A percentile compares a stretch with the other conserved stretches of the same genome.
Conservation (phyloP, 192 early-diverging fungal genomes). For the Entomortierella parvispora region DNA sequence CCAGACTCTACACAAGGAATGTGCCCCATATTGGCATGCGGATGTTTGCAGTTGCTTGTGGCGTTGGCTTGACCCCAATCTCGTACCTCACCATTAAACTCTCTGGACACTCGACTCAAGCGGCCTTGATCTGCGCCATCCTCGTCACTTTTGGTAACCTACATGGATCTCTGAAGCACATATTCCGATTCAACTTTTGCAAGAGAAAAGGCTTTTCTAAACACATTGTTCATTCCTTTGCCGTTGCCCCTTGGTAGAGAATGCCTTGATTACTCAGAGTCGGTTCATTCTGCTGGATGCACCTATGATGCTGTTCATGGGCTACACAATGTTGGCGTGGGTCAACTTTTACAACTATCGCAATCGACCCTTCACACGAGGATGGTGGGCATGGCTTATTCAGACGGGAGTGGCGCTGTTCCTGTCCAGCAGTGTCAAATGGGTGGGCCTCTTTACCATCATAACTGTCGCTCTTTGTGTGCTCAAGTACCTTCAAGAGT, state of each 20-base stretch:
- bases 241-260: constrained; percentile 65
- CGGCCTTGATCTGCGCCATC: constrained; percentile 80
- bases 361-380: constrained; percentile 70
- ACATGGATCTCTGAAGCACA: too few relatives aligned
- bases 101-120: constrained; percentile 76
- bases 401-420: constrained; percentile 85
- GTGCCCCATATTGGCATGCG: constrained; percentile 91
- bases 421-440: constrained; percentile 75
- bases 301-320: constrained; percentile 88
- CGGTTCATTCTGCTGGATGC: constrained; percentile 91
- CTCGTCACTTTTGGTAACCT: constrained; percentile 81
- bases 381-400: constrained; percentile 90
- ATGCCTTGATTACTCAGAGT: constrained; percentile 87
- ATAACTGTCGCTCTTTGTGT: constrained; percentile 83
- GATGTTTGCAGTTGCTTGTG: constrained; percentile 77
- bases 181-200: neutral
- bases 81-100: constrained; percentile 83
- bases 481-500: constrained; percentile 83
- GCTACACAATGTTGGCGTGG: constrained; percentile 83
- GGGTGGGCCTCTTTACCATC: constrained; percentile 93
- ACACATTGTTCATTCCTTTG: neutral
- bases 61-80: constrained; percentile 81
- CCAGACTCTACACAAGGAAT: constrained; percentile 45
- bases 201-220: neutral
- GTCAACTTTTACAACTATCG: constrained; percentile 83